Evolutionary conservation across 345 rosid species (phyloP), one percentile per base, ranked within the genome.

Genomic region (Clausena lansium): DNA sequence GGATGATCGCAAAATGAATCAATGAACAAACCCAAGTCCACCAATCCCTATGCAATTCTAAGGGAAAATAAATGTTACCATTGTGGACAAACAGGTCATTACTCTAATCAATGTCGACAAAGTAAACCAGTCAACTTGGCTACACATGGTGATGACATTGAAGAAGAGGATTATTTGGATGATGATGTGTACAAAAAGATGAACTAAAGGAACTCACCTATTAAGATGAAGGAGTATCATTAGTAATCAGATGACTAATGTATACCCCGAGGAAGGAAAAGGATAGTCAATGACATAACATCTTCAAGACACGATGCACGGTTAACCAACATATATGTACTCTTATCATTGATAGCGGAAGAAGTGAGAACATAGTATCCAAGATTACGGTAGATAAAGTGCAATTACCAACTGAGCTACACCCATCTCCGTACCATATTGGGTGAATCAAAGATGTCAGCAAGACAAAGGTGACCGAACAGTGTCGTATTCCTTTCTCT

Each of bases 181-280:
- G 7, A 52, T 52, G 7, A 14, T 15, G 6, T 4, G 19, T 1
- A 20, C 4, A 25, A 24, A 0, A 39, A 39, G 10, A 8, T 0
- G 0, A 0, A 39, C 9, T 0, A 0, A 0, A 39, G 13, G 45
- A 39, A 0, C 9, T 39, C 13, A 39, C 30, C 28, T 59, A 59
- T 2, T 9, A 59, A 3, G 9, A n/a, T 24, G 14, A 20, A 24
- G 3, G 30, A 22, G 24, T 59, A 7, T 59, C 47, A 39, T 10
- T 59, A 7, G 22, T 32, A 3, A 7, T 22, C 11, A 4, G 6
- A 6, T 0, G 24, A 2, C 2, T 55, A 0, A 32, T 55, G 5
- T 30, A 35, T 13, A 61, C 58, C 6, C 0, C 0, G 0, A 1
- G 0, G 27, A 32, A 11, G 41, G 61, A 77, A 6, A 24, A 68